A percentile compares a stretch with the other conserved stretches of the same genome.
These are phyloP conservation scores for Cladosporium sp. DNA, from an alignment of 2,329 filamentous ascomycete genomes.

Conservation along the genomic window DNA sequence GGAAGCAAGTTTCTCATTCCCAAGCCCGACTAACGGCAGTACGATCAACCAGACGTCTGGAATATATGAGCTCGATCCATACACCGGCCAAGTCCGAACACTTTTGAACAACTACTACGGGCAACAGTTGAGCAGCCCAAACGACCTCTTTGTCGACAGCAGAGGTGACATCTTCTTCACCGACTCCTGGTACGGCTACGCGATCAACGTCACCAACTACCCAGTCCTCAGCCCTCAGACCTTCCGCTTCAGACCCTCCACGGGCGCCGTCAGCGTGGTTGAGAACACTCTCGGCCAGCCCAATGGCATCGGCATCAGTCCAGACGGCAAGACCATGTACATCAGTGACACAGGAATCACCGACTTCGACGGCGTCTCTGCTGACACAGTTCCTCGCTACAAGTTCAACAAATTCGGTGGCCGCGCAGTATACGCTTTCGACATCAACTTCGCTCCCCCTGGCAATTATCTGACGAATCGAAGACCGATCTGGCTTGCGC, in stretches of 20 bases:
- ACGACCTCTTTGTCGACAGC: constrained; percentile 45
- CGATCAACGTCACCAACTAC: constrained; percentile 24
- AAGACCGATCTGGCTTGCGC: constrained; percentile 24
- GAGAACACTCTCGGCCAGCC: constrained; percentile 44
- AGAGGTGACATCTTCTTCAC: constrained; percentile 54
- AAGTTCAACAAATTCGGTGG: constrained; percentile 22
- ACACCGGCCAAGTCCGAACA: constrained; percentile 42
- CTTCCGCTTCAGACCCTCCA: constrained; percentile 46
- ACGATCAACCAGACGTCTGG: constrained; percentile 38
- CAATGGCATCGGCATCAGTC: constrained; percentile 49
- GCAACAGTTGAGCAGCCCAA: constrained; percentile 45
- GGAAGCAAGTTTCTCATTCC: constrained; percentile 25
- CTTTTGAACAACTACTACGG: constrained; percentile 52
- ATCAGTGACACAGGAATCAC: constrained; percentile 44
- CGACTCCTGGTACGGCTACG: constrained; percentile 38
- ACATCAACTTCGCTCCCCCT: constrained; percentile 22
- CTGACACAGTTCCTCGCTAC: constrained; percentile 19
- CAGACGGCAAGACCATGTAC: constrained; percentile 46
- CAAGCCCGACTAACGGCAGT: constrained; percentile 26
- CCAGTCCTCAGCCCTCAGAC: constrained; percentile 28
- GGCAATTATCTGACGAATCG: constrained; percentile 25
- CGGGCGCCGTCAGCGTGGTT: constrained; percentile 43
- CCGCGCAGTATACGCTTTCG: constrained; percentile 24
- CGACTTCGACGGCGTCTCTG: constrained; percentile 9
- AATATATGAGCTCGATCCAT: constrained; percentile 46